phyloP scores from a whole-genome alignment of 768 basidiomycete species.

The Pulveroboletus sp. region DNA sequence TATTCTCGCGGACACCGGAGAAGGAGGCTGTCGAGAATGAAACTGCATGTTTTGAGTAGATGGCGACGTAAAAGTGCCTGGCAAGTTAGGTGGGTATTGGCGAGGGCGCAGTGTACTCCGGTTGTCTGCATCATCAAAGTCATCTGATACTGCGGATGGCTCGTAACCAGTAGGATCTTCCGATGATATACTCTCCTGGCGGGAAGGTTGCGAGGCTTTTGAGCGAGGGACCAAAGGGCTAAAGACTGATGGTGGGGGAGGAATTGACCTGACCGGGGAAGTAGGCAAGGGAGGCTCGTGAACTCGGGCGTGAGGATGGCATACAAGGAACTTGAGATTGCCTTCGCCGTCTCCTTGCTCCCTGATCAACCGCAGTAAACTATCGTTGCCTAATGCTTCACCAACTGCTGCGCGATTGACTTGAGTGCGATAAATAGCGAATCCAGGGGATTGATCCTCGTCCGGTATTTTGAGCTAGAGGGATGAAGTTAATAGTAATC shows the following conservation, averaged over 20 bases:
- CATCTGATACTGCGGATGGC: constrained; percentile 49
- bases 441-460: constrained; percentile 68
- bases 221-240: constrained; percentile 51
- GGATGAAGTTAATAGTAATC: constrained; percentile 1
- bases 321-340: constrained; percentile 81
- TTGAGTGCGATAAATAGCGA: constrained; percentile 85
- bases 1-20: constrained; percentile 30
- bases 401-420: constrained; percentile 77
- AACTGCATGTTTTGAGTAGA: constrained; percentile 42
- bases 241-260: constrained; percentile 48
- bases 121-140: constrained; percentile 57
- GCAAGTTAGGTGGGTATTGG: constrained; percentile 27
- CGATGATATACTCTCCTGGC: constrained; percentile 72
- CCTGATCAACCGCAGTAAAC: constrained; percentile 68
- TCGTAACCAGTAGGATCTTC: constrained; percentile 67
- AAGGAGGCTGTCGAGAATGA: constrained; percentile 37
- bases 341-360: constrained; percentile 75
- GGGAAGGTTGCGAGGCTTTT: constrained; percentile 48
- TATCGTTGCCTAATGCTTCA: constrained; percentile 68
- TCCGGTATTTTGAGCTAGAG: constrained; percentile 74
- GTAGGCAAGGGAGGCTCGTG: constrained; percentile 47
- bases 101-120: constrained; percentile 46
- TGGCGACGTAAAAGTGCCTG: constrained; percentile 26
- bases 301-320: constrained; percentile 58
- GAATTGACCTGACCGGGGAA: constrained; percentile 44